These are phyloP conservation scores for Xerocomellus intermedius DNA, from an alignment of 768 basidiomycete species.

Conservation along the genomic window DNA sequence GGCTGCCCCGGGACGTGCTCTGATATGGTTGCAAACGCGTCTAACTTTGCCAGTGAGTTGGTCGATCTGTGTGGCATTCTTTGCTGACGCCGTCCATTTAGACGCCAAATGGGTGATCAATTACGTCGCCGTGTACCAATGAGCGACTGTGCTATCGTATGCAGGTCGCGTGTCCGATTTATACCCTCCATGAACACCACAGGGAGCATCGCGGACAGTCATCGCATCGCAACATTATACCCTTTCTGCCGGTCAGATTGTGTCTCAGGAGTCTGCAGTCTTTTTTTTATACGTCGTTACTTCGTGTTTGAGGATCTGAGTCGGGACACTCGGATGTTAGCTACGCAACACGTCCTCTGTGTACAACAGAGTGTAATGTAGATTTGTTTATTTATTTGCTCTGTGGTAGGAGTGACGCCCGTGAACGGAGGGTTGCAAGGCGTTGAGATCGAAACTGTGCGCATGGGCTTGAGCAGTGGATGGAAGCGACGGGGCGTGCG, in stretches of 20 bases:
- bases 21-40: slow-evolving; percentile 49
- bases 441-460: too few relatives aligned
- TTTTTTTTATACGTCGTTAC: neutral
- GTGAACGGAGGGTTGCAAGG: too few relatives aligned
- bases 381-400: too few relatives aligned
- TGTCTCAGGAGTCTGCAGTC: neutral
- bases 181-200: neutral
- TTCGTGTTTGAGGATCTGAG: neutral
- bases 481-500: too few relatives aligned
- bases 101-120: slow-evolving; percentile 58
- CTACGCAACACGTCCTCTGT: neutral
- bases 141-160: neutral
- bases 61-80: neutral
- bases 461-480: too few relatives aligned
- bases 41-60: slow-evolving; percentile 50
- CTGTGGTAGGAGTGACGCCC: too few relatives aligned
- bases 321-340: neutral
- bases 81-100: slow-evolving; percentile 22
- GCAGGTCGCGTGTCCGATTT: neutral
- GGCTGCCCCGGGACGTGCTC: slow-evolving; percentile 45
- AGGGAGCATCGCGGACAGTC: neutral
- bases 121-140: slow-evolving; percentile 52
- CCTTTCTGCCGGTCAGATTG: neutral
- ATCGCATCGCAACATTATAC: neutral
- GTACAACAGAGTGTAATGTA: neutral